Percentiles rank a stretch among this genome's conserved stretches.
phyloP scores from a whole-genome alignment of 495 filamentous ascomycete genomes.

The Xylaria palmicola region DNA sequence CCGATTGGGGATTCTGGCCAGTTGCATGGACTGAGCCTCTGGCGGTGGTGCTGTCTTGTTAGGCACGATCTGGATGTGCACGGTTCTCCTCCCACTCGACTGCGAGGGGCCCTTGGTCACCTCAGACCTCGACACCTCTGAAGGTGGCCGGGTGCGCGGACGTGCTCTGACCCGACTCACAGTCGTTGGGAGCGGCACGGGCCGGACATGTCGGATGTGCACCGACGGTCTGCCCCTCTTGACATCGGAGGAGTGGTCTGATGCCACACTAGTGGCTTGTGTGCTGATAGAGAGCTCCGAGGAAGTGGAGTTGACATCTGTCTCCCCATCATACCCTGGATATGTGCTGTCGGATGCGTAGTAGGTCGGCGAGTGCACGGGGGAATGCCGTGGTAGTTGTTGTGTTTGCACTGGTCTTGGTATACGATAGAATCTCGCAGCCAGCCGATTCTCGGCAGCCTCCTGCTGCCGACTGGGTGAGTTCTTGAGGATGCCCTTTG shows the following conservation, averaged over 20 bases:
- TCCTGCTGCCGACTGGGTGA: conserved; percentile 9
- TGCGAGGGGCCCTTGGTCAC: conserved; percentile 16
- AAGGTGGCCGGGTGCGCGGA: conserved; percentile 27
- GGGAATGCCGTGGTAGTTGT: conserved; percentile 6
- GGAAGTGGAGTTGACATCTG: conserved; percentile 43
- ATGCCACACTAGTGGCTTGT: conserved; percentile 41
- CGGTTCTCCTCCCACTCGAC: conserved; percentile 30
- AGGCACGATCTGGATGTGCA: conserved; percentile 33
- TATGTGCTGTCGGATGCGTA: conserved; percentile 30
- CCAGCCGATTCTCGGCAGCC: conserved; percentile 24
- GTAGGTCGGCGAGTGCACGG: conserved; percentile 29
- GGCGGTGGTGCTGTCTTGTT: conserved; percentile 16
- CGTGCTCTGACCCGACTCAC: conserved; percentile 31
- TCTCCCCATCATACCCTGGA: conserved; percentile 28
- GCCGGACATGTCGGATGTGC: conserved; percentile 35
- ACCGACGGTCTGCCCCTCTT: conserved; percentile 26
- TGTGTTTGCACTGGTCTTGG: conserved; percentile 18
- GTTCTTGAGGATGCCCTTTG: conserved; percentile 34
- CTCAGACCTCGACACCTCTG: conserved; percentile 26
- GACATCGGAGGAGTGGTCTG: conserved; percentile 30
- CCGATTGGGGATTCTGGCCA: conserved; percentile 21
- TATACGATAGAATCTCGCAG: conserved; percentile 31
- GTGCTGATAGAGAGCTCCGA: conserved; percentile 48
- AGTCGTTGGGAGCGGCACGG: conserved; percentile 20
- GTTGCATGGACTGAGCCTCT: conserved; percentile 25